These are phyloP conservation scores for Nannochloropsis granulata DNA, from an alignment of 108 stramenopile species.

Conservation along the genomic window DNA sequence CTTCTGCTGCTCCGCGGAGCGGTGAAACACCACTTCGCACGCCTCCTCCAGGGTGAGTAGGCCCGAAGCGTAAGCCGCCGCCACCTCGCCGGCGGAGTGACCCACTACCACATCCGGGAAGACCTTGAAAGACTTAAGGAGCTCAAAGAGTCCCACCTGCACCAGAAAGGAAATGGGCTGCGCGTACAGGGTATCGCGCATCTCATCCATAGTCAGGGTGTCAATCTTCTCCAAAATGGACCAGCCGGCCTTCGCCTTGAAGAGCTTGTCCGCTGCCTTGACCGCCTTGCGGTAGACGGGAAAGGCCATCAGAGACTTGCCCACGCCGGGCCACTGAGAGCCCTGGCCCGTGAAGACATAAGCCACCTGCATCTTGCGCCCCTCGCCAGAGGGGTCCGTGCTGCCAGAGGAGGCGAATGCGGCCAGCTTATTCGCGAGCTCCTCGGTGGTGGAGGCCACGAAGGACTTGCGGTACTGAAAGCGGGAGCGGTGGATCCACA, in stretches of 20 bases:
- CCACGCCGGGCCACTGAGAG: conserved; percentile 35
- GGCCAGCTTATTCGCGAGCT: background rate
- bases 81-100: conserved; percentile 36
- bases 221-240: background rate
- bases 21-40: background rate
- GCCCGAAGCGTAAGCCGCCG: conserved; percentile 26
- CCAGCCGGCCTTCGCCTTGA: background rate
- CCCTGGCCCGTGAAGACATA: conserved; percentile 40
- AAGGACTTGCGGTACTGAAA: background rate
- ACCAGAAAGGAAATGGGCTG: conserved; percentile 32
- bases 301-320: conserved; percentile 8
- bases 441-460: background rate
- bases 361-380: conserved; percentile 6
- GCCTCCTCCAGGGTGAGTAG: conserved; percentile 20
- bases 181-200: conserved; percentile 26
- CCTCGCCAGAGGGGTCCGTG: background rate
- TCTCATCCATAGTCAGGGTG: background rate
- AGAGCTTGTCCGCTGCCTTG: background rate
- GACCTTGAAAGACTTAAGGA: background rate
- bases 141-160: conserved; percentile 19
- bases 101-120: conserved; percentile 20
- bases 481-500: background rate
- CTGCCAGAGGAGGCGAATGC: background rate
- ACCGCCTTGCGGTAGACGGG: background rate
- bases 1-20: background rate